Conservation (phyloP, 116 monocot genomes). For the Cymodocea nodosa region DNA sequence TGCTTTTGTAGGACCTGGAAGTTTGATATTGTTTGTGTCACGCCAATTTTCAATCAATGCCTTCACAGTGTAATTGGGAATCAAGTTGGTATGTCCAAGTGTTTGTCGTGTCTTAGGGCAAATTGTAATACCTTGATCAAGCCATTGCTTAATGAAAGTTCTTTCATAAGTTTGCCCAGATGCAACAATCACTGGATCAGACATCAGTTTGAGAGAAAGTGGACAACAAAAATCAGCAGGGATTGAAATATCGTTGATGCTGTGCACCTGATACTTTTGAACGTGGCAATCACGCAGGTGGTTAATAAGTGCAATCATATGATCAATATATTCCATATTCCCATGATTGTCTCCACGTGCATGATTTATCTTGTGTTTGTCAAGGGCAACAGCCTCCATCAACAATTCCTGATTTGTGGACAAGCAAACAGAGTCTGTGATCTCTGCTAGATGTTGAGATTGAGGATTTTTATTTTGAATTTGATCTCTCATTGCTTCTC, state of each 20-base stretch:
- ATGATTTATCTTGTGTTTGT: slow-evolving; percentile 44
- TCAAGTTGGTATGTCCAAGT: slow-evolving; percentile 69
- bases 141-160: slow-evolving; percentile 70
- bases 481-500: slow-evolving; percentile 40
- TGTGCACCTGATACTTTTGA: slow-evolving; percentile 50
- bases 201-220: slow-evolving; percentile 84
- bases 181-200: slow-evolving; percentile 86
- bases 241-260: slow-evolving; percentile 55
- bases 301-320: slow-evolving; percentile 33
- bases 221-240: slow-evolving; percentile 91
- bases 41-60: slow-evolving; percentile 86
- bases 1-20: slow-evolving; percentile 56
- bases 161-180: slow-evolving; percentile 91
- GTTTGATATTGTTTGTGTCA: slow-evolving; percentile 65
- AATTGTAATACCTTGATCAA: slow-evolving; percentile 71
- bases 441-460: slow-evolving; percentile 31
- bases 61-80: slow-evolving; percentile 95
- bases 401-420: slow-evolving; percentile 69
- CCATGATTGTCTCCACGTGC: slow-evolving; percentile 28
- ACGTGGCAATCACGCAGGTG: slow-evolving; percentile 67
- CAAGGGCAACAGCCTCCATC: slow-evolving; percentile 74
- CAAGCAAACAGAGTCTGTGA: slow-evolving; percentile 44
- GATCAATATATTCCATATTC: slow-evolving; percentile 49
- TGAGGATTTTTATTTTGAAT: slow-evolving; percentile 22
- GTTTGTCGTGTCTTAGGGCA: slow-evolving; percentile 83